A percentile compares a stretch with the other conserved stretches of the same genome.
Conservation (phyloP, 306 rosid genomes). For the Cicer pinnatifidum region DNA sequence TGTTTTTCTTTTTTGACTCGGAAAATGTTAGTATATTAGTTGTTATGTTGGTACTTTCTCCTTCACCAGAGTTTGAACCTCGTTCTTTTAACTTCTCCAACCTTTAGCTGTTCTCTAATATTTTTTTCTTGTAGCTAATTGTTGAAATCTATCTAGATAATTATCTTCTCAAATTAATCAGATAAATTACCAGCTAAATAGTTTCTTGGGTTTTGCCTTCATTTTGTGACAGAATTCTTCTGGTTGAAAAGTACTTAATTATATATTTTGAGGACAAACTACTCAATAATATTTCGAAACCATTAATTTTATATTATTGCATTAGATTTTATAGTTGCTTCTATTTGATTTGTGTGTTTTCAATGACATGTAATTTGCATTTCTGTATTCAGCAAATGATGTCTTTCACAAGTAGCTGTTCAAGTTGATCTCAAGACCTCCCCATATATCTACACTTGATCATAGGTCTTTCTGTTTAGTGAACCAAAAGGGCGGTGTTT, state of each 20-base stretch:
- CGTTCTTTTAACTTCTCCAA: no score
- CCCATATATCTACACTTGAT: constrained; percentile 42
- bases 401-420: constrained; percentile 35
- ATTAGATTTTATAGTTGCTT: constrained; percentile 35
- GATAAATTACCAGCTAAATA: neutral
- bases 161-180: constrained; percentile 18
- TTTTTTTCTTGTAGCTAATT: neutral
- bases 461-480: constrained; percentile 29
- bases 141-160: constrained; percentile 15
- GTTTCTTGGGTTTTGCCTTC: neutral
- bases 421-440: constrained; percentile 43
- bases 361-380: constrained; percentile 10
- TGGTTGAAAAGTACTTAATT: neutral
- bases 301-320: constrained; percentile 8
- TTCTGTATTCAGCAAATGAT: constrained; percentile 21
- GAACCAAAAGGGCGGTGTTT: constrained; percentile 35
- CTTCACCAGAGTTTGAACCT: no score
- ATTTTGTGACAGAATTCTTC: neutral
- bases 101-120: no score
- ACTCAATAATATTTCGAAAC: neutral
- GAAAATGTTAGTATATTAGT: no score
- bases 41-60: no score
- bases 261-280: constrained; percentile 29
- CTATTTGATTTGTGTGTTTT: constrained; percentile 16
- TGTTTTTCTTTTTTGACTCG: no score